Evolutionary conservation across 768 basidiomycete genomes (phyloP).

Genomic region (Trametes coccinea): DNA sequence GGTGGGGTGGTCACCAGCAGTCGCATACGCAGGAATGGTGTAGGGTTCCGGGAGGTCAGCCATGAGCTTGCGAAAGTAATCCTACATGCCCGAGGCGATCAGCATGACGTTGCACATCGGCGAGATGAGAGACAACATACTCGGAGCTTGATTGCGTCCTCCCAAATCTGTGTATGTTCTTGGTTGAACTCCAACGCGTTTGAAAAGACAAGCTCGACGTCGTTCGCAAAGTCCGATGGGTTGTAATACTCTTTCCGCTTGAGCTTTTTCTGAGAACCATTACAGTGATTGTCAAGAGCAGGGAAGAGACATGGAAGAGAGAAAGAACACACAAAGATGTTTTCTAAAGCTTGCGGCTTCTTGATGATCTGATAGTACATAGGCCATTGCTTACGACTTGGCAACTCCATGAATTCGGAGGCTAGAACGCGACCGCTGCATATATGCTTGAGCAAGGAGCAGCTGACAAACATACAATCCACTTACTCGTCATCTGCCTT

Average conservation of each 20-base stretch:
- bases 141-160: constrained; percentile 67
- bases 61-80: constrained; percentile 74
- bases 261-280: constrained; percentile 62
- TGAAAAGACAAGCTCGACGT: constrained; percentile 87
- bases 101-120: background rate
- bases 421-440: constrained; percentile 66
- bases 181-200: constrained; percentile 90
- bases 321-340: constrained; percentile 60
- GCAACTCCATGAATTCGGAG: constrained; percentile 81
- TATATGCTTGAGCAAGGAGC: background rate
- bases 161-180: constrained; percentile 82
- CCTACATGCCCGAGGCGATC: constrained; percentile 41
- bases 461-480: background rate
- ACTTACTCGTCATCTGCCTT: constrained; percentile 72
- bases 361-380: constrained; percentile 80
- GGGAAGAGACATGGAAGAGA: too few species aligned
- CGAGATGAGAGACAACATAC: constrained; percentile 40
- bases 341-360: constrained; percentile 75
- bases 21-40: constrained; percentile 57
- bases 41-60: constrained; percentile 72
- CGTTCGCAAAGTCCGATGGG: constrained; percentile 72
- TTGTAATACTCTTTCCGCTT: constrained; percentile 76
- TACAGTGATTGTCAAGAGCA: background rate
- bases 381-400: constrained; percentile 76
- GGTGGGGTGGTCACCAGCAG: constrained; percentile 42